These are phyloP conservation scores for Ampelomyces quisqualis DNA, from an alignment of 2,329 filamentous ascomycete species.

Conservation along the genomic window DNA sequence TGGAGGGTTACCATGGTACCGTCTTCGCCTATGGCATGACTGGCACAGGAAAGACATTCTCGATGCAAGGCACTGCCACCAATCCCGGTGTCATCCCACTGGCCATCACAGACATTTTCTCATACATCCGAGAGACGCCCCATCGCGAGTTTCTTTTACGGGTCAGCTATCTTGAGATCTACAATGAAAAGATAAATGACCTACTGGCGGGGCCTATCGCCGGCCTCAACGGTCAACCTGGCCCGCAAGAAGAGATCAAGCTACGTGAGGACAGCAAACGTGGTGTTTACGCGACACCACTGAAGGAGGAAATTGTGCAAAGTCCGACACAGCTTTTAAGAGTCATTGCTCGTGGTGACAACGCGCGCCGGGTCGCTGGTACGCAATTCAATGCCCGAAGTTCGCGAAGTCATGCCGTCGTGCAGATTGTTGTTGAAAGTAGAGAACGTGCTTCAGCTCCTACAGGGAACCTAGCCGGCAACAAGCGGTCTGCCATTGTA, in stretches of 20 bases:
- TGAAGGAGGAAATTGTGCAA: slow-evolving; percentile 98
- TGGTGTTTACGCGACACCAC: slow-evolving; percentile 90
- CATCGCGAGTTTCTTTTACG: slow-evolving; percentile 90
- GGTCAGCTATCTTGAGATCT: slow-evolving; percentile 98
- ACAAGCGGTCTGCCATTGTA: slow-evolving; percentile 43
- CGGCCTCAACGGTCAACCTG: slow-evolving; percentile 50
- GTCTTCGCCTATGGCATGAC: slow-evolving; percentile 99
- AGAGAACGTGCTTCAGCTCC: slow-evolving; percentile 72
- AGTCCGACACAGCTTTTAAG: slow-evolving; percentile 92
- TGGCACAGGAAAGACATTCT: slow-evolving; percentile 97
- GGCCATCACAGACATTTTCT: slow-evolving; percentile 98
- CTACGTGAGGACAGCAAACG: slow-evolving; percentile 93
- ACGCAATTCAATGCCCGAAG: slow-evolving; percentile 97
- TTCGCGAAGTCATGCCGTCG: slow-evolving; percentile 95
- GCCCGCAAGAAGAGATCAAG: slow-evolving; percentile 88
- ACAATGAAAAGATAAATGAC: slow-evolving; percentile 97
- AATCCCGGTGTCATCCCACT: slow-evolving; percentile 95
- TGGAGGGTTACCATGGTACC: slow-evolving; percentile 98
- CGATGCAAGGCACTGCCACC: slow-evolving; percentile 96
- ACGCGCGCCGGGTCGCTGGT: slow-evolving; percentile 84
- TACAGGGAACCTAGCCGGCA: slow-evolving; percentile 44
- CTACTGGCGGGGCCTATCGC: slow-evolving; percentile 73
- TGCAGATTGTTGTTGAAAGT: slow-evolving; percentile 97
- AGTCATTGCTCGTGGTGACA: slow-evolving; percentile 92
- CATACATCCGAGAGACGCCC: slow-evolving; percentile 95